Percentiles rank a stretch among this genome's conserved stretches.
Conservation (phyloP, 1,284 basidiomycete genomes). For the Ceratobasidium papillatum region DNA sequence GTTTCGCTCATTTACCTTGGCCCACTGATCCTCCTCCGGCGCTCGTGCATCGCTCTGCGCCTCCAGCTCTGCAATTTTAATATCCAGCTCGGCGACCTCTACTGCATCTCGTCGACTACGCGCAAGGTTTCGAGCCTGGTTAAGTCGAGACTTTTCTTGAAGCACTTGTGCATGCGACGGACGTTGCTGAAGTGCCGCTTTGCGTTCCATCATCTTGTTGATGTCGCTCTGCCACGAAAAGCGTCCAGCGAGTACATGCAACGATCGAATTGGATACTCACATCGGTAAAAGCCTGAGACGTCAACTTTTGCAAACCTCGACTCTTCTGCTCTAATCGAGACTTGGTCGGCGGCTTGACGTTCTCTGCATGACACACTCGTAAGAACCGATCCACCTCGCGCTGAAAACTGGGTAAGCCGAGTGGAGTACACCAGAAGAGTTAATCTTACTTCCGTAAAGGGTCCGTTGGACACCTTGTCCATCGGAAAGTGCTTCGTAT, state of each 20-base stretch:
- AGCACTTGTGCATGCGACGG: slow-evolving; percentile 55
- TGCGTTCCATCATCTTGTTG: slow-evolving; percentile 73
- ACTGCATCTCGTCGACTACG: slow-evolving; percentile 69
- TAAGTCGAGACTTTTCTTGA: slow-evolving; percentile 69
- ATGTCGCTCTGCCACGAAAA: slow-evolving; percentile 63
- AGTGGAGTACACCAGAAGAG: neutral
- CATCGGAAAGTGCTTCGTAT: slow-evolving; percentile 68
- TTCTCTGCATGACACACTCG: slow-evolving; percentile 63
- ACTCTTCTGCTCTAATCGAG: slow-evolving; percentile 69
- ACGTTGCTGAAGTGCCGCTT: slow-evolving; percentile 63
- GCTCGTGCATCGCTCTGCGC: slow-evolving; percentile 50
- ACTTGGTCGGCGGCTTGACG: slow-evolving; percentile 70
- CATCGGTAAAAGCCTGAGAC: slow-evolving; percentile 77
- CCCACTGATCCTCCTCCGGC: slow-evolving; percentile 65
- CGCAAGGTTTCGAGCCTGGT: slow-evolving; percentile 74
- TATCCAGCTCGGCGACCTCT: slow-evolving; percentile 69
- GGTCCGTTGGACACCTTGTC: slow-evolving; percentile 81
- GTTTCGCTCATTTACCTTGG: slow-evolving; percentile 88
- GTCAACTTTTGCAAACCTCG: slow-evolving; percentile 67
- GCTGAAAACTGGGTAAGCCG: slow-evolving; percentile 56
- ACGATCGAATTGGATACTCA: slow-evolving; percentile 50
- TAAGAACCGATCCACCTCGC: slow-evolving; percentile 74
- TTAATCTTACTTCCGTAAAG: slow-evolving; percentile 63
- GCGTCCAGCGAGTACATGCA: neutral
- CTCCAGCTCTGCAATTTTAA: slow-evolving; percentile 66